Base-by-base conservation (phyloP, 2,329 filamentous ascomycete genomes). In the Fusarium pseudocircinatum region DNA sequence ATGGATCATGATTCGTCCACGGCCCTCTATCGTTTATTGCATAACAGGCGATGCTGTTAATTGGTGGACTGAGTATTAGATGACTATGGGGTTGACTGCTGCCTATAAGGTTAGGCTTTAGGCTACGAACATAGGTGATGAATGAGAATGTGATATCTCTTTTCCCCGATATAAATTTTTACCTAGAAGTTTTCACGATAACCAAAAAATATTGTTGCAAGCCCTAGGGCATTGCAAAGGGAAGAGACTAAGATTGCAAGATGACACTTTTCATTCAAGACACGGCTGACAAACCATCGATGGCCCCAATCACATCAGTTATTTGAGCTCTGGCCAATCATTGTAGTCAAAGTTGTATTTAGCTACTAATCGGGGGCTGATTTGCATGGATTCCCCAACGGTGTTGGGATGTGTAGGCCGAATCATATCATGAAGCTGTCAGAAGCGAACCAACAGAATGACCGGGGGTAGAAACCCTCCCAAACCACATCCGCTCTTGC, bases 1-100 rank as follows among this genome's bases (percentile, higher is more conserved):
- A 8, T 16, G 11, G 11, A n/a, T 6, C 11, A 10, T 28, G 0
- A 18, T 24, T 32, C 2, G 7, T 34, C 15, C 14, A 24, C 22
- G 8, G 22, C 11, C 20, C 18, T 32, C 7, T 24, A 20, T 32
- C 12, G 8, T 32, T 32, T n/a, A 24, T 24, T 18, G 16, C 4
- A 9, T 24, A 5, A n/a, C 6, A 2, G 11, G 16, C 15, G 15
- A 13, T 24, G 18, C 6, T 7, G 7, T 24, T 18, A 4, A 14
- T 14, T 6, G 11, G 3, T 10, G 15, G 4, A 24, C 30, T 32
- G 11, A 50, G 22, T n/a, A 32, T 50, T 18, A 24, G n/a, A 28
- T 28, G 26, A 28, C 26, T 28, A 16, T 36, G 34, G 15, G 8
- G 34, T 16, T 36, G 34, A 36, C 15, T 36, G 34, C 15, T 36